Percentiles rank a stretch among this genome's conserved stretches.
Conservation (phyloP, 2,329 filamentous ascomycete species). For the Fusarium sublunatum region DNA sequence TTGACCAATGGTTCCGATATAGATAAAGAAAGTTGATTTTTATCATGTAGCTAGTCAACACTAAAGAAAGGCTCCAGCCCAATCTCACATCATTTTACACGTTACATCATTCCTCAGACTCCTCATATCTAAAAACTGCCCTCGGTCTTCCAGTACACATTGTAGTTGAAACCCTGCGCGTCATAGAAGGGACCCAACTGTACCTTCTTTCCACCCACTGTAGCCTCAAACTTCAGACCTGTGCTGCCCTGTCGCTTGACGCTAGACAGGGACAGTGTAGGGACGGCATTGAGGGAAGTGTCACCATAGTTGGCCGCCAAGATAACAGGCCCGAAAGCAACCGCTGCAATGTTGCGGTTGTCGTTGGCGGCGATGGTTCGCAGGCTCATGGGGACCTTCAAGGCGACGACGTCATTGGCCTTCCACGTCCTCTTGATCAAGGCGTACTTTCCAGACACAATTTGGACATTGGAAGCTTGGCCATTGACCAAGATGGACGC, state of each 20-base stretch:
- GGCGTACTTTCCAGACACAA: slow-evolving; percentile 55
- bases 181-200: slow-evolving; percentile 55
- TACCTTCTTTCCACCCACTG: slow-evolving; percentile 47
- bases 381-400: slow-evolving; percentile 60
- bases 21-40: no score
- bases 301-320: slow-evolving; percentile 59
- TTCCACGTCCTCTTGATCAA: slow-evolving; percentile 56
- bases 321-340: slow-evolving; percentile 60
- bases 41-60: no score
- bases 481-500: slow-evolving; percentile 58
- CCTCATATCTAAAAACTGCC: slow-evolving; percentile 12
- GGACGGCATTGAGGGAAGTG: slow-evolving; percentile 39
- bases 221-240: slow-evolving; percentile 50
- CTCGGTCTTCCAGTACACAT: slow-evolving; percentile 54
- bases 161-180: slow-evolving; percentile 56
- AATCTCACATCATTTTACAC: background rate
- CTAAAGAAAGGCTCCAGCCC: background rate
- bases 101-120: background rate
- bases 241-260: slow-evolving; percentile 40
- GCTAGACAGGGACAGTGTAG: slow-evolving; percentile 47
- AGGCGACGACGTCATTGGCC: slow-evolving; percentile 55
- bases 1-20: no score
- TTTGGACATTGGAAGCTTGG: slow-evolving; percentile 41
- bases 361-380: slow-evolving; percentile 60
- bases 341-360: slow-evolving; percentile 54